Evolutionary conservation across 164 flowering plant genomes (phyloP), one percentile per base, ranked within the genome.

Genomic region (Kingdonia uniflora): DNA sequence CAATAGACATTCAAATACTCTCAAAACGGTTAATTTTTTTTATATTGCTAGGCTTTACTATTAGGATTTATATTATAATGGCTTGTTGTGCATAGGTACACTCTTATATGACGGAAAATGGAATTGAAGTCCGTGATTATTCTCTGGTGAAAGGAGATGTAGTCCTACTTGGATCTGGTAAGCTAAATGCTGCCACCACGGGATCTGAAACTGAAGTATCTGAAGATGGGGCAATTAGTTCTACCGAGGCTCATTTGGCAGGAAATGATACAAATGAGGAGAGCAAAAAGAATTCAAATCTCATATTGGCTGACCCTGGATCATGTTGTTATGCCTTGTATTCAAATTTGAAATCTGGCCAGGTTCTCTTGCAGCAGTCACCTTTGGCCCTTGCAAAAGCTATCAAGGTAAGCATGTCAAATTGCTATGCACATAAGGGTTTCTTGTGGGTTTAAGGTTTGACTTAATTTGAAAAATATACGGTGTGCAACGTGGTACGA

Each of bases 331-430:
- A 78, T 75, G 84, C 96, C 23, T 67, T 94, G 63, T 87, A 76
- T 71, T 72, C 95, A 21, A 85, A 81, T 65, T 60, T 94, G 59
- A 75, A 75, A 42, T 46, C 79, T 40, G 76, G 74, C 56, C 74
- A 77, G 61, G 88, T 81, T 68, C 70, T 80, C 42, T 52, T 81
- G 61, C 80, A 79, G 71, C 89, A 75, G 53, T 86, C 99, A 42
- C 95, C 99, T 63, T 60, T 94, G 72, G 89, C 97, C 59, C 87
- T 94, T 60, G 76, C 92, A 41, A 94, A 94, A 78, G 89, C 97
- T 55, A 13, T 94, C 20, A 94, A 94, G 99, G 99, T 92, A 65
- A 37, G 15, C 25, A 35, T 22, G 14, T 47, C 6, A 20, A 41
- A 42, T 15, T n/a, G n/a, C n/a, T n/a, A n/a, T 50, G 19, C 24